Evolutionary conservation across 2,329 filamentous ascomycete species (phyloP), one percentile per base, ranked within the genome.

Genomic region (Rhynchosporium graminicola): DNA sequence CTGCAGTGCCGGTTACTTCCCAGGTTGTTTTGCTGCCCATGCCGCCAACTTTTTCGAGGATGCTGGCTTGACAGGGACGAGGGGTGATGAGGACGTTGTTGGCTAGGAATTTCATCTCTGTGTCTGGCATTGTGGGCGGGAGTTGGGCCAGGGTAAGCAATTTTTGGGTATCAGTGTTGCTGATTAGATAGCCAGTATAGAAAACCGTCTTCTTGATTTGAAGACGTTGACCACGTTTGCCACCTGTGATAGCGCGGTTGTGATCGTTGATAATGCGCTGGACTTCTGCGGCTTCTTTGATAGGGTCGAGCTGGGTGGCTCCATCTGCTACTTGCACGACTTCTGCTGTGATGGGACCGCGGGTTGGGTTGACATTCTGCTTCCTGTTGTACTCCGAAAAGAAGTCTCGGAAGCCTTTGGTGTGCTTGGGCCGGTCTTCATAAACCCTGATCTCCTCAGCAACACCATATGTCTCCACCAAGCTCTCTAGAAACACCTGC

Each of bases 51-150:
- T 92, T 95, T 58, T 90, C 84, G 38, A 97, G 79, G 28, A 96
- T 88, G 67, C 82, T 84, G 57, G 83, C 80, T 2, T 89, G 86
- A 56, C 89, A 91, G 0, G 89, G 87, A 10, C 90, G 87, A 0
- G 92, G 88, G 43, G 89, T 90, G 73, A 99, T 98, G 71, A 97
- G 83, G 69, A 99, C 93, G 76, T 89, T 94, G 77, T 96, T 97
- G 51, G 89, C 93, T 70, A 97, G 87, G 65, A 87, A 85, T 67
- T 91, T 92, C 67, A 97, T 79, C 57, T 96, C 91, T 58, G 84
- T 82, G 57, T 89, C 86, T 33, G 86, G 80, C 59, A 87, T 78
- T 62, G 83, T 82, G 3, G 79, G 72, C 3, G 88, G 88, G 26
- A 91, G 78, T 57, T 86, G 76, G 36, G 87, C 86, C n/a, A 96